phyloP scores from a whole-genome alignment of 306 rosid genomes.

The Vigna nakashimae region DNA sequence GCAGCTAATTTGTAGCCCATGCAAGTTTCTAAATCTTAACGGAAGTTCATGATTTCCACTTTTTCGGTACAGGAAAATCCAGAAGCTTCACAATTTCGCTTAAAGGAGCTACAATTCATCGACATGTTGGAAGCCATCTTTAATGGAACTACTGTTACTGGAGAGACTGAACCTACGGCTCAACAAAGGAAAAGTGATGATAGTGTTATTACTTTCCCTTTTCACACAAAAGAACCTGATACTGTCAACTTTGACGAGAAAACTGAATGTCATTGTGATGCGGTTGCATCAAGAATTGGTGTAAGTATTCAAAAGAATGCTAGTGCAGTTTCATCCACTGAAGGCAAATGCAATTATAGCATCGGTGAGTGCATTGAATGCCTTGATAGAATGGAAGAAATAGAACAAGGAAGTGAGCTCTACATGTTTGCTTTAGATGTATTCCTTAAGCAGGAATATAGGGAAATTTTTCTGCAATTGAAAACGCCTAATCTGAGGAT shows the following conservation, averaged over 20 bases:
- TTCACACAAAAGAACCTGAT: conserved; percentile 42
- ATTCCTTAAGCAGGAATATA: conserved; percentile 75
- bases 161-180: conserved; percentile 46
- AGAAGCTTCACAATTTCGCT: conserved; percentile 63
- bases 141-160: conserved; percentile 49
- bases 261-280: conserved; percentile 40
- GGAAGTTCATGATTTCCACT: conserved; percentile 29
- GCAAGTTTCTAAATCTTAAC: conserved; percentile 15
- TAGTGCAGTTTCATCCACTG: conserved; percentile 38
- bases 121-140: conserved; percentile 50
- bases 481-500: conserved; percentile 65
- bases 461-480: conserved; percentile 76
- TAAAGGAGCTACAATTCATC: conserved; percentile 48
- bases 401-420: conserved; percentile 75
- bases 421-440: conserved; percentile 77
- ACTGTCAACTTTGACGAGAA: conserved; percentile 43
- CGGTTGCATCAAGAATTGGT: conserved; percentile 52
- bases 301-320: conserved; percentile 39
- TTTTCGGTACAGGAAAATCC: conserved; percentile 57
- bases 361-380: conserved; percentile 76
- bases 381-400: conserved; percentile 71
- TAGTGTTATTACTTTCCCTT: conserved; percentile 45
- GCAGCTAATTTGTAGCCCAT: conserved; percentile 28
- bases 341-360: conserved; percentile 53
- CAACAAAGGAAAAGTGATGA: conserved; percentile 47